Conservation (phyloP, 2,329 filamentous ascomycete genomes). For the Aspergillus puulaauensis region DNA sequence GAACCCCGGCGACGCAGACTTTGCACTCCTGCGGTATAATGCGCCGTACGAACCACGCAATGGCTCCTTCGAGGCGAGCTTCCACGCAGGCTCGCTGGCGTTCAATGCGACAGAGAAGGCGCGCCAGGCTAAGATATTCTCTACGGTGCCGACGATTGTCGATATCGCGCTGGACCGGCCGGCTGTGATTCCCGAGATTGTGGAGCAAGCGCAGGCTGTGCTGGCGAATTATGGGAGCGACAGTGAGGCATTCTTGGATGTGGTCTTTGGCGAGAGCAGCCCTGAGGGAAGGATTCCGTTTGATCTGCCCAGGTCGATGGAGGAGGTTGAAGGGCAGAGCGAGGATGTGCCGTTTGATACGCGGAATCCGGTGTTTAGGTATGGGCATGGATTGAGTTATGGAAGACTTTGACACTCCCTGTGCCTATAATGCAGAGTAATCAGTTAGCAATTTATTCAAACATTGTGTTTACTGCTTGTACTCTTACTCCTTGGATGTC, state of each 20-base stretch:
- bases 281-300: slow-evolving; percentile 49
- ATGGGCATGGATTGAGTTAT: background rate
- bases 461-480: too few species aligned
- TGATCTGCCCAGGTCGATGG: slow-evolving; percentile 48
- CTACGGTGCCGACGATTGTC: background rate
- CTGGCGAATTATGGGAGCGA: background rate
- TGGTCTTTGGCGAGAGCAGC: slow-evolving; percentile 27
- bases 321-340: slow-evolving; percentile 37
- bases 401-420: background rate
- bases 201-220: background rate
- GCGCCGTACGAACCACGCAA: background rate
- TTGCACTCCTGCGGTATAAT: background rate
- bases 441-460: too few species aligned
- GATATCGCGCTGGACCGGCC: slow-evolving; percentile 2
- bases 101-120: background rate
- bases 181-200: background rate
- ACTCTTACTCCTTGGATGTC: too few species aligned
- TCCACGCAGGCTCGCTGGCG: background rate
- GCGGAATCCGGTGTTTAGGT: slow-evolving; percentile 2
- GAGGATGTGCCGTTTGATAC: slow-evolving; percentile 10
- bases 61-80: background rate
- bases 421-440: too few species aligned
- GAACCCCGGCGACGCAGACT: background rate
- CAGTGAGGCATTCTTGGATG: background rate
- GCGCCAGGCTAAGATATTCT: background rate